phyloP scores from a whole-genome alignment of 257 asterid species.

The Solanum medicagineum region DNA sequence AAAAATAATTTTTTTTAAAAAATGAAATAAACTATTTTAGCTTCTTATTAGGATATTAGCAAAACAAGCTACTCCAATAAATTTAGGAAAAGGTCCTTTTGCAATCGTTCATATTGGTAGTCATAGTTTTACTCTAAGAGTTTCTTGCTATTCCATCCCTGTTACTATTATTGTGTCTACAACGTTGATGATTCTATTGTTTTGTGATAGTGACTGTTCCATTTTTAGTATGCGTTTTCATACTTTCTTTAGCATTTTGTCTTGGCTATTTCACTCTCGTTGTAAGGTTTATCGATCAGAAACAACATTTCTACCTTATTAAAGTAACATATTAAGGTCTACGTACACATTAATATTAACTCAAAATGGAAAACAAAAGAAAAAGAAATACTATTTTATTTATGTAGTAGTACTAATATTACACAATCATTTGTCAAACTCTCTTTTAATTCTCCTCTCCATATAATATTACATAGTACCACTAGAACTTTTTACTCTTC shows the following conservation, averaged over 20 bases:
- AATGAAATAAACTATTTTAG: neutral
- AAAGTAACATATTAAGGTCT: neutral
- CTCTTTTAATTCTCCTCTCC: neutral
- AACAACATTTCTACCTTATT: accelerated
- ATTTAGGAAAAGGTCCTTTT: no score
- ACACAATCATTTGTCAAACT: neutral
- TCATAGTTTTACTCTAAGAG: neutral
- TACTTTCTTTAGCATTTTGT: neutral
- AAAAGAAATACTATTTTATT: neutral
- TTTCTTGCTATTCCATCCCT: neutral
- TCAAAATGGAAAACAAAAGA: neutral
- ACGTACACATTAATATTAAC: neutral
- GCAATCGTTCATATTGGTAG: no score
- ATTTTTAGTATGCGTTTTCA: neutral
- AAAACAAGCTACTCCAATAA: neutral
- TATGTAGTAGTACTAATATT: neutral
- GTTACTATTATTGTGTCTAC: neutral
- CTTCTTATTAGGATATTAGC: no score
- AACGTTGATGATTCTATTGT: neutral
- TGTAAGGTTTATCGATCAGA: no score
- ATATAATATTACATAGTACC: neutral
- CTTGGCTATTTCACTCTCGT: neutral
- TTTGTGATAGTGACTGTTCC: neutral
- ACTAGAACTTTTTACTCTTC: neutral
- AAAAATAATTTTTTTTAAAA: no score